Conservation (phyloP, 805 yeast genomes). For the Gaillardinia entomophila region DNA sequence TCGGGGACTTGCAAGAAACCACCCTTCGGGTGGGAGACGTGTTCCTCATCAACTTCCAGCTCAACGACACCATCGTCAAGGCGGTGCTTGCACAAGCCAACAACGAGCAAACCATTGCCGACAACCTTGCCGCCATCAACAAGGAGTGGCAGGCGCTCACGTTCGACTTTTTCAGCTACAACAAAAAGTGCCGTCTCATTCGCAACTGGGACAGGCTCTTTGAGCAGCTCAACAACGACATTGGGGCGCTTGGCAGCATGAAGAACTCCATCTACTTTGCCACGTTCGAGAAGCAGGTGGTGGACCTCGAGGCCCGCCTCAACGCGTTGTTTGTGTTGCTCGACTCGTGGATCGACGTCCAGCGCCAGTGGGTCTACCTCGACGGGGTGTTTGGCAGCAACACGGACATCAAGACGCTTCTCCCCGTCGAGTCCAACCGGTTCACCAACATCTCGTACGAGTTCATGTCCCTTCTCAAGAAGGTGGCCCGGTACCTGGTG, state of each 20-base stretch:
- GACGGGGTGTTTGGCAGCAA: conserved; percentile 68
- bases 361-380: conserved; percentile 82
- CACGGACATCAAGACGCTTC: conserved; percentile 51
- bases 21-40: conserved; percentile 51
- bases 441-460: conserved; percentile 62
- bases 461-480: conserved; percentile 45
- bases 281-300: conserved; percentile 54
- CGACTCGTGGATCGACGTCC: conserved; percentile 77
- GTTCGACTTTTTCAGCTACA: conserved; percentile 51
- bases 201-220: conserved; percentile 64
- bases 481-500: conserved; percentile 40
- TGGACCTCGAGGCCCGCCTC: conserved; percentile 52
- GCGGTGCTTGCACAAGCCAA: conserved; percentile 57
- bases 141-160: conserved; percentile 49
- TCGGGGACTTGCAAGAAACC: conserved; percentile 11
- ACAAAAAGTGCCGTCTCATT: conserved; percentile 49
- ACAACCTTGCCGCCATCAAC: conserved; percentile 45
- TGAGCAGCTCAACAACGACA: conserved; percentile 52
- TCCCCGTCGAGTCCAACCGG: conserved; percentile 66
- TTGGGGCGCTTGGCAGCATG: conserved; percentile 64
- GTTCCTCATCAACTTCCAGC: conserved; percentile 47
- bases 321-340: conserved; percentile 45
- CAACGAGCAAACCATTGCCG: conserved; percentile 64
- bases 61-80: conserved; percentile 42
- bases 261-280: conserved; percentile 57